These are phyloP conservation scores for Ophiocytium majus DNA, from an alignment of 352 stramenopile species.

Conservation along the genomic window DNA sequence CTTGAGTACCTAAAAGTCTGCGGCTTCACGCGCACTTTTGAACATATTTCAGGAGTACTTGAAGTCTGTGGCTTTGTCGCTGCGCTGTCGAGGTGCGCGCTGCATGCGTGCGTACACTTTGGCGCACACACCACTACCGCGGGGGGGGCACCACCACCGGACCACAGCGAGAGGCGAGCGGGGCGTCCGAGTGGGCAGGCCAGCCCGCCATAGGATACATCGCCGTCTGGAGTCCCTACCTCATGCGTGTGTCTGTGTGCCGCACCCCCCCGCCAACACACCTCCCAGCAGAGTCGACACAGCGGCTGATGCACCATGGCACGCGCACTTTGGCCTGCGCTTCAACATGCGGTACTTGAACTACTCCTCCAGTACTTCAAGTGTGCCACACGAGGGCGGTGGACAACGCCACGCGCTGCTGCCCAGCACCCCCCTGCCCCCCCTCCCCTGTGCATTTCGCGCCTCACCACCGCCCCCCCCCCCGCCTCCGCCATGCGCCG, in stretches of 20 bases:
- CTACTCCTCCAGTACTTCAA: background rate
- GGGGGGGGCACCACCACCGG: too few relatives aligned
- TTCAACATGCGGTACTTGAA: background rate
- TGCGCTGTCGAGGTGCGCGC: background rate
- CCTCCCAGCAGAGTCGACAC: background rate
- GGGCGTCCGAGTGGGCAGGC: too few relatives aligned
- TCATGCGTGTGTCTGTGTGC: too few relatives aligned
- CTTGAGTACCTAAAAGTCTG: too few relatives aligned
- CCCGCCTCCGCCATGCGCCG: background rate
- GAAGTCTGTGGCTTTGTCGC: background rate
- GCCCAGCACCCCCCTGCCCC: too few relatives aligned
- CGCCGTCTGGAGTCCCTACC: too few relatives aligned
- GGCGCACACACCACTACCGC: background rate
- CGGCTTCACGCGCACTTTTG: background rate
- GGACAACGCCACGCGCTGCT: too few relatives aligned
- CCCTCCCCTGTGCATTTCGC: too few relatives aligned
- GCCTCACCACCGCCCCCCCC: background rate
- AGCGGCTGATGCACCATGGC: background rate
- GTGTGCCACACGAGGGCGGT: too few relatives aligned
- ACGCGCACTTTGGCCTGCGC: background rate
- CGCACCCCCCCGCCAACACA: background rate
- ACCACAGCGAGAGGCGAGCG: too few relatives aligned
- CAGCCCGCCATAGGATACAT: too few relatives aligned
- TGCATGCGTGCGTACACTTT: background rate
- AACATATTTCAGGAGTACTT: background rate